Conservation (phyloP, 2,329 filamentous ascomycete species). For the Trichoderma gracile region DNA sequence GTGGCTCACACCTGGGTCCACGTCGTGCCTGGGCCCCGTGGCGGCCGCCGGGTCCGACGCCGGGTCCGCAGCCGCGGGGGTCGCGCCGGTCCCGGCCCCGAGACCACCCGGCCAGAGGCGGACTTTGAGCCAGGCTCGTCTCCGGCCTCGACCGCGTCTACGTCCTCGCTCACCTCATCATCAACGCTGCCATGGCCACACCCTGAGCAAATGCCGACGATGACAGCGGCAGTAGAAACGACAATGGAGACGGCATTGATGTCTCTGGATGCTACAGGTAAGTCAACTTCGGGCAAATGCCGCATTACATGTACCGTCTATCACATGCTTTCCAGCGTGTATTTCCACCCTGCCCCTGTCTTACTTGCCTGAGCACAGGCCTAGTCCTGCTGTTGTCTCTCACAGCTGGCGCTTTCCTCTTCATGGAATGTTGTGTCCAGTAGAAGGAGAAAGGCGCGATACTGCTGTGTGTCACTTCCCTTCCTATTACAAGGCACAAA, state of each 20-base stretch:
- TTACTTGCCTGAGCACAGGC: not conserved
- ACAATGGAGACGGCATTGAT: not conserved
- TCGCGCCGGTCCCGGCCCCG: not conserved
- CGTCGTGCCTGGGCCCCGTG: not conserved
- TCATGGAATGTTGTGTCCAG: not conserved
- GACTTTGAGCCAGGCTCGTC: not conserved
- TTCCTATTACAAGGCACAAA: not conserved
- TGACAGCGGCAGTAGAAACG: not conserved
- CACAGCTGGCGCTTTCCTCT: not conserved
- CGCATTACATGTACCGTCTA: not conserved
- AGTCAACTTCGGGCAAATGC: not conserved
- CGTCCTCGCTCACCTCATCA: not conserved
- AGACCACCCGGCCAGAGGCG: conserved; percentile 21
- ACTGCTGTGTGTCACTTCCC: not conserved
- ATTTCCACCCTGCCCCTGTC: not conserved
- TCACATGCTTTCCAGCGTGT: not conserved
- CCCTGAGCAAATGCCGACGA: not conserved
- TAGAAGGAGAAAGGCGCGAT: not conserved
- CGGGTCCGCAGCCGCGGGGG: not conserved
- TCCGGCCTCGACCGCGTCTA: conserved; percentile 1
- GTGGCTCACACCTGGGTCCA: not conserved
- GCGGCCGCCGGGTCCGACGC: not conserved
- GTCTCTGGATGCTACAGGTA: not conserved
- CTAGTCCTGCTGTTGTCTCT: not conserved
- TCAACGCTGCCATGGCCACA: not conserved